Percentiles rank a stretch among this genome's conserved stretches.
Evolutionary conservation across 108 stramenopile genomes (phyloP).

Genomic region (Stephanodiscus triporus): DNA sequence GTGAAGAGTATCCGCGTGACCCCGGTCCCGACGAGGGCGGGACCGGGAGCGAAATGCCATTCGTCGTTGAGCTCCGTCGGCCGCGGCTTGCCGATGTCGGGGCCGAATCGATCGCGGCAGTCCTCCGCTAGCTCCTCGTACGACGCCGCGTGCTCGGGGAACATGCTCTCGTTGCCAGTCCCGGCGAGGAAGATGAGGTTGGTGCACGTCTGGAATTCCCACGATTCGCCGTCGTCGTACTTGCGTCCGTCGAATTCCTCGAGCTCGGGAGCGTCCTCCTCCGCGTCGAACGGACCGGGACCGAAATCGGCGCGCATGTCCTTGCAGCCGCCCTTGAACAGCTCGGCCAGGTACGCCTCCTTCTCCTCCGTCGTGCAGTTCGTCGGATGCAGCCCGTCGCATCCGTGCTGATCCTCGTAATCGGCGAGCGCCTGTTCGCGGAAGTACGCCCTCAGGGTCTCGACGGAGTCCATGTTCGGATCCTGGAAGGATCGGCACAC

Average conservation of each 20-base stretch:
- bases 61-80: conserved; percentile 54
- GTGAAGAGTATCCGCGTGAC: conserved; percentile 67
- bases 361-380: no score
- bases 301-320: no score
- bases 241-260: no score
- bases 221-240: no score
- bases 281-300: no score
- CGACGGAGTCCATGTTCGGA: conserved; percentile 21
- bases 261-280: no score
- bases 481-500: conserved; percentile 65
- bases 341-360: not conserved
- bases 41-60: conserved; percentile 50
- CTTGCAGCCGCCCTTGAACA: conserved; percentile 16
- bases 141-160: no score
- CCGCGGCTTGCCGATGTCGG: conserved; percentile 42
- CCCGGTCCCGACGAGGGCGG: conserved; percentile 42
- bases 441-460: conserved; percentile 29
- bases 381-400: no score
- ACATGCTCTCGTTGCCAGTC: no score
- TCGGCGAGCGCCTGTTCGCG: conserved; percentile 19
- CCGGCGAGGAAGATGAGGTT: conserved; percentile 2
- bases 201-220: conserved; percentile 1
- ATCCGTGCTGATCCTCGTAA: conserved; percentile 9
- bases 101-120: conserved; percentile 53
- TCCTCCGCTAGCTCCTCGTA: conserved; percentile 8